Base-by-base conservation (phyloP, 768 basidiomycete genomes). In the Amanita exitialis region DNA sequence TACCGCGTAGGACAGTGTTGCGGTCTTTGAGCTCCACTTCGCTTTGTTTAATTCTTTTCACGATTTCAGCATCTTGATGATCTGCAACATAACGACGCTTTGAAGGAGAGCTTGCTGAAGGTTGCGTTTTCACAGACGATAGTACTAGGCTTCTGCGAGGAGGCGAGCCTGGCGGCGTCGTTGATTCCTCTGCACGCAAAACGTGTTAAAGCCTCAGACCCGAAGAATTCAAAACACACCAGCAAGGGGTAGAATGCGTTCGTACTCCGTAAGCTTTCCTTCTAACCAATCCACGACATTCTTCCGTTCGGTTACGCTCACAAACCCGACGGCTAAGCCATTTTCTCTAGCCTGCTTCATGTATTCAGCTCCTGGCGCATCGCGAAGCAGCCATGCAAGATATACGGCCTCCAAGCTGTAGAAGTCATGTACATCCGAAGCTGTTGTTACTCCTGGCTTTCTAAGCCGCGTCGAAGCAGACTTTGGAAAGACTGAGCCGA, bases 261-360 rank as follows among this genome's bases (percentile, higher is more conserved):
- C 74, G 43, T 78, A 73, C 39, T 75, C 70, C 4, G 62, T 52
- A 10, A 65, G 62, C 59, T 69, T 74, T 32, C 87, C 82, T 58
- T 86, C 80, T 39, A 97, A 62, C 82, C 87, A 97, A 47, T 94
- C 92, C 32, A 90, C 80, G 0, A 95, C 82, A 41, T 74, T 74
- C 69, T 88, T 90, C 54, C 93, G 72, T 66, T 96, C 93, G 2
- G 90, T 90, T 30, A 91, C 80, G 57, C 86, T 83, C 35, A 97
- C 90, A 62, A 91, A 77, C 0, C 85, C 84, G 35, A 81, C 76
- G 2, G 79, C 72, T 27, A 92, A 67, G 1, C 89, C 86, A 38
- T 75, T 75, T 59, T 87, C 86, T 49, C 89, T 73, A 2, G 85
- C 83, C 58, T 87, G 83, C 61, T 83, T 86, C 79, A 95, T 82